These are phyloP conservation scores for Pneumocystis wakefieldiae DNA, from an alignment of 1,139 yeast species.

Conservation along the genomic window DNA sequence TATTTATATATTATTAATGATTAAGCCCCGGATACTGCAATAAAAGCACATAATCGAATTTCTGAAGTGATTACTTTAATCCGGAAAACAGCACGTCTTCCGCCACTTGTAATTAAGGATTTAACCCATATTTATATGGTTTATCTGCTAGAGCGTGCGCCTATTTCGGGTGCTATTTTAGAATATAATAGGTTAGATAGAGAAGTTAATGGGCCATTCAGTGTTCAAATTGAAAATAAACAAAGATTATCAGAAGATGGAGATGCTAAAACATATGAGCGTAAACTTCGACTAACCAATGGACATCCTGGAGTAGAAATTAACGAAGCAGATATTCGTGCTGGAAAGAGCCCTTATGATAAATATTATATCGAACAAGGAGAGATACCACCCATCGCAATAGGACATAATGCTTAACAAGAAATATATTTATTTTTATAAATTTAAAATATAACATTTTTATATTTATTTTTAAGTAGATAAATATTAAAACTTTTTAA, in stretches of 20 bases:
- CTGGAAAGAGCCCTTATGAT: conserved; percentile 8
- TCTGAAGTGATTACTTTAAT: conserved; percentile 15
- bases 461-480: not conserved
- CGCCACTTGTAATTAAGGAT: conserved; percentile 21
- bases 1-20: not conserved
- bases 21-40: conserved; percentile 5
- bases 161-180: conserved; percentile 15
- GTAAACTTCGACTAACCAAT: conserved; percentile 18
- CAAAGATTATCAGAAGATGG: conserved; percentile 8
- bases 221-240: conserved; percentile 15
- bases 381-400: conserved; percentile 2
- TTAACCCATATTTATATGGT: conserved; percentile 21
- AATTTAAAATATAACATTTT: not conserved
- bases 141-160: conserved; percentile 19
- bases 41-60: conserved; percentile 12
- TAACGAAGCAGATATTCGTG: conserved; percentile 12
- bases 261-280: conserved; percentile 7
- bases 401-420: not conserved
- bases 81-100: conserved; percentile 18
- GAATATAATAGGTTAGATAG: conserved; percentile 24
- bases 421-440: not conserved
- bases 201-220: conserved; percentile 25
- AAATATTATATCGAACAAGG: conserved; percentile 7
- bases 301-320: conserved; percentile 25
- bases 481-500: not conserved